A percentile compares a stretch with the other conserved stretches of the same genome.
phyloP scores from a whole-genome alignment of 2,329 filamentous ascomycete genomes.

The Davidsoniella australis region DNA sequence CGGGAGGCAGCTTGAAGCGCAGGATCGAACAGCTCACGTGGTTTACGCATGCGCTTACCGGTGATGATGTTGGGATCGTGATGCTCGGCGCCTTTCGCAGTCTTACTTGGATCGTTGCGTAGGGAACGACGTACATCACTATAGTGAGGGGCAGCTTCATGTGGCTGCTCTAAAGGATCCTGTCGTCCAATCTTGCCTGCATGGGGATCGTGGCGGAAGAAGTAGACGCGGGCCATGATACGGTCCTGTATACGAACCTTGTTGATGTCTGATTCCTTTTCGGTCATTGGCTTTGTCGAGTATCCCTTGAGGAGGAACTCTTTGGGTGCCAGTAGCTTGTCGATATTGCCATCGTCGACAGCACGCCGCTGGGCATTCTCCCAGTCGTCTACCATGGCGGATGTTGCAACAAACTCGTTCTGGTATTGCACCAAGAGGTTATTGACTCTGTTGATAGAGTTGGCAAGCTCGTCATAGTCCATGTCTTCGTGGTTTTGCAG shows the following conservation, averaged over 20 bases:
- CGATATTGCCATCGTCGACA: constrained; percentile 25
- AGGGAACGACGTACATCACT: constrained; percentile 36
- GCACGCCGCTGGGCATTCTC: constrained; percentile 37
- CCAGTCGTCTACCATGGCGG: constrained; percentile 36
- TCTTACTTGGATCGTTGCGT: constrained; percentile 39
- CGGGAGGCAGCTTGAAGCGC: constrained; percentile 27
- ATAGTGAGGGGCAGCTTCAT: constrained; percentile 21
- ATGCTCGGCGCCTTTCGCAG: constrained; percentile 40
- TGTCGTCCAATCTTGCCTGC: constrained; percentile 40
- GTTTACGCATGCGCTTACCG: constrained; percentile 37
- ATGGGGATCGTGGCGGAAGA: constrained; percentile 43
- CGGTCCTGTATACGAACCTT: constrained; percentile 37
- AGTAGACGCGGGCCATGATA: constrained; percentile 41
- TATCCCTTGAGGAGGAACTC: constrained; percentile 30
- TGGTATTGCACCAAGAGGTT: constrained; percentile 34
- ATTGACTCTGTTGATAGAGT: constrained; percentile 27
- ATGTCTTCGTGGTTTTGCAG: constrained; percentile 35
- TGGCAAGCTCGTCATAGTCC: constrained; percentile 28
- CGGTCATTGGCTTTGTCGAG: constrained; percentile 27
- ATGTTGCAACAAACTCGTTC: constrained; percentile 33
- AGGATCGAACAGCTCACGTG: constrained; percentile 31
- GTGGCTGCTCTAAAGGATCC: constrained; percentile 34
- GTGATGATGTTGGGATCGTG: constrained; percentile 28
- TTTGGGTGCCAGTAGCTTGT: constrained; percentile 18
- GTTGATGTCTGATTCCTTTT: constrained; percentile 27